Evolutionary conservation across 805 yeast genomes (phyloP), one percentile per base, ranked within the genome.

Genomic region (Starmerella riodocensis): DNA sequence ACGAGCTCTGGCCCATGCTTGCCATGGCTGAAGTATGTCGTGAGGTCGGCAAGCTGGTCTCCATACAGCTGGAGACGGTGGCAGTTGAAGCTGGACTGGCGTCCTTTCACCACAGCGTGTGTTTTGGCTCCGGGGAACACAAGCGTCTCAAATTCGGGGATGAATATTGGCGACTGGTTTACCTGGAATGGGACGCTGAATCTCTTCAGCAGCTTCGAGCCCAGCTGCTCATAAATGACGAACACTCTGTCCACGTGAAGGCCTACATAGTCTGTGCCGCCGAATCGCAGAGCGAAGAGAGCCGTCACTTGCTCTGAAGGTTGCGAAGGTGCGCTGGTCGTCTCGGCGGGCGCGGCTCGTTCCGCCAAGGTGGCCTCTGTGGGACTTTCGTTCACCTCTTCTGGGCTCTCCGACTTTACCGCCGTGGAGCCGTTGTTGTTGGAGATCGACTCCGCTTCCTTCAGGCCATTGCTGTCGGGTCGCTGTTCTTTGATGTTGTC

Each of bases 201-300:
- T 9, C 48, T 28, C 23, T 46, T 48, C 16, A 47, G 16, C 13
- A 43, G 42, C 12, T 12, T 14, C 29, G 28, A 28, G 12, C 24
- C 37, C 17, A 36, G 6, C 9, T 31, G 37, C 28, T 45, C 47
- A 36, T 52, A 50, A 4, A 50, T 32, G 2, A 41, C 41, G 20
- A 49, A 34, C 3, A 44, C 4, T 21, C 47, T 46, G 36, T 39
- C 48, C 9, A 35, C 18, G 17, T 46, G 42, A 1, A 50, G 14
- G 19, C 51, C 51, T 2, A 48, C 22, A 34, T 38, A 46, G n/a
- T 32, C 35, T 3, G 84, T 66, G n/a, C 17, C 33, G 13, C 21
- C 12, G 24, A 32, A 39, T 5, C 26, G 21, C 27, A 49, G 18
- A 6, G 43, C 43, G 27, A 27, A 41, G 9, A 44, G 4, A 11